These are phyloP conservation scores for Lactifluus volemus DNA, from an alignment of 768 basidiomycete species.

Conservation along the genomic window DNA sequence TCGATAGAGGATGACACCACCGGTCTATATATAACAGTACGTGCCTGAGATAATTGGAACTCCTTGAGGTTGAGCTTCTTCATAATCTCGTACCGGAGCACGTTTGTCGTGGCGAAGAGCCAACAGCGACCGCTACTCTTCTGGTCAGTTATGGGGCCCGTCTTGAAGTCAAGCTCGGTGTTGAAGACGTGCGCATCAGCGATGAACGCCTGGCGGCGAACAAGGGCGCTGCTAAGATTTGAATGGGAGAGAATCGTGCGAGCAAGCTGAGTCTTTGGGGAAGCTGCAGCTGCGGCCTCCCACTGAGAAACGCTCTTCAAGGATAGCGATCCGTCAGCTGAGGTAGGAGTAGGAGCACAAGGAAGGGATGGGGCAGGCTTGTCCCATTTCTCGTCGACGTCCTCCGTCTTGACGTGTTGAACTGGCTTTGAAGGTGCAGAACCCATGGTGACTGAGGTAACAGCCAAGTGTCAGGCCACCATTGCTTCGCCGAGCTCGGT, in stretches of 20 bases:
- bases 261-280: constrained; percentile 63
- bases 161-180: constrained; percentile 68
- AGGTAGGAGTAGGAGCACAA: constrained; percentile 34
- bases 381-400: constrained; percentile 19
- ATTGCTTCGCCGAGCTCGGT: no score
- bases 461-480: no score
- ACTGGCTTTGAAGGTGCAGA: constrained; percentile 28
- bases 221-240: constrained; percentile 53
- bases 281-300: constrained; percentile 47
- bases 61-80: constrained; percentile 78
- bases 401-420: constrained; percentile 7
- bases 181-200: constrained; percentile 78
- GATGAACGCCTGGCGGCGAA: constrained; percentile 52
- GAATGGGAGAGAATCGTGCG: constrained; percentile 66
- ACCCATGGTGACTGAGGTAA: constrained; percentile 25
- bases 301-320: constrained; percentile 52
- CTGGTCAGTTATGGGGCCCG: constrained; percentile 80
- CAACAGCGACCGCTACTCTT: constrained; percentile 88
- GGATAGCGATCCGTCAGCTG: constrained; percentile 54
- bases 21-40: constrained; percentile 7
- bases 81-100: constrained; percentile 76
- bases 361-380: constrained; percentile 13
- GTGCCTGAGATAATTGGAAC: constrained; percentile 84
- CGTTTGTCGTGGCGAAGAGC: constrained; percentile 90
- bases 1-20: neutral